Evolutionary conservation across 1,139 yeast species (phyloP), one percentile per base, ranked within the genome.

Genomic region (Tardiomyces blankii): DNA sequence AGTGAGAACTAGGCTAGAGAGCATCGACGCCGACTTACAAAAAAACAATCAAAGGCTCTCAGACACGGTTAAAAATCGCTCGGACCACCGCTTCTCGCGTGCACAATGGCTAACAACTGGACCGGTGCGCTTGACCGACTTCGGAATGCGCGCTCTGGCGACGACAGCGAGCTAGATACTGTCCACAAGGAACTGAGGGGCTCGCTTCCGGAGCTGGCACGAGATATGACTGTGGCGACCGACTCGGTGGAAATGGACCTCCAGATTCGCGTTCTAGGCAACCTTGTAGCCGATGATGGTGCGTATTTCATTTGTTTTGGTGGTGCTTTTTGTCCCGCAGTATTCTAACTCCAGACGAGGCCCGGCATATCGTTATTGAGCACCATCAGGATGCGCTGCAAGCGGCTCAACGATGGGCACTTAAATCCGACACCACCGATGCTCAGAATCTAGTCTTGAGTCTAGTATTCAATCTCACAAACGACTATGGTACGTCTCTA

Each of bases 281-380:
- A 54, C 40, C 43, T 52, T 12, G 51, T 52, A 16, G 52, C 54
- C 23, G 53, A 54, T 27, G 41, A 46, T 40, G 50, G 54, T 51
- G 38, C 12, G 51, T 48, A 19, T 12, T 13, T 13, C 11, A 8
- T 16, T 38, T 16, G n/a, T n/a, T n/a, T n/a, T n/a, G n/a, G n/a
- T 30, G 28, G 3, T 2, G 3, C 16, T n/a, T 3, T 13, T n/a
- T 13, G 38, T 21, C 41, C 50, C 1, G 48, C 44, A n/a, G 51
- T 19, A 33, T 38, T 49, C 50, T 21, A 40, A 38, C 16, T 5
- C n/a, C 11, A 30, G 35, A 30, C 35, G 11, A 5, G 9, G 35
- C 35, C 4, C n/a, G 35, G 5, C n/a, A 30, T 5, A 30, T 30
- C 9, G 35, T 30, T 14, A 12, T 30, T 9, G 35, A 30, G 9